These are phyloP conservation scores for Herpetomonas samuelpessoai DNA, from an alignment of 208 protist species.

Conservation along the genomic window DNA sequence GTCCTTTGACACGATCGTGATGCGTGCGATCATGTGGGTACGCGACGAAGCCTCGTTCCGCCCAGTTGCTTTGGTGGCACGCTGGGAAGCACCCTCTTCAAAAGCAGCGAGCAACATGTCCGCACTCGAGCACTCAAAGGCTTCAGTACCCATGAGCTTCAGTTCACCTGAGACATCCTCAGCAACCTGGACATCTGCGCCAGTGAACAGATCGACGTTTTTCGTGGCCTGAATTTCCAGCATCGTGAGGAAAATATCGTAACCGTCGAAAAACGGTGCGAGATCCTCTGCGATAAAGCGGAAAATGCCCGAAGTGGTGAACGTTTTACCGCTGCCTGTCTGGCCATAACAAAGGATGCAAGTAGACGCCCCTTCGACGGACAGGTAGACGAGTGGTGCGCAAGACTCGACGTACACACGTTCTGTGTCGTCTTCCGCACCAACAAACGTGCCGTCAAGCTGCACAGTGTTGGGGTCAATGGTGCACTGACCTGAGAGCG, in stretches of 20 bases:
- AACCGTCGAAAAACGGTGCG: constrained; percentile 49
- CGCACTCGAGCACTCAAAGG: constrained; percentile 74
- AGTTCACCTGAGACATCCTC: constrained; percentile 82
- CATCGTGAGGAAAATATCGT: constrained; percentile 76
- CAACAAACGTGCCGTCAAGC: constrained; percentile 79
- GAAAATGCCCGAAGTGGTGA: constrained; percentile 82
- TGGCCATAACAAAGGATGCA: constrained; percentile 91
- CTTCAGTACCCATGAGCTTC: constrained; percentile 67
- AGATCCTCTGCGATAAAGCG: constrained; percentile 56
- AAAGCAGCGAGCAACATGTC: constrained; percentile 83
- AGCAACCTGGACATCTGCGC: constrained; percentile 72
- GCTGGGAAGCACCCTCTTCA: constrained; percentile 66
- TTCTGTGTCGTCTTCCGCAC: constrained; percentile 52
- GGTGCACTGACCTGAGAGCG: constrained; percentile 69
- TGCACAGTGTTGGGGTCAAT: constrained; percentile 72
- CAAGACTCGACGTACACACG: constrained; percentile 79
- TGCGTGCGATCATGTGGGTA: constrained; percentile 84
- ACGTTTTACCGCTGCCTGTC: constrained; percentile 91
- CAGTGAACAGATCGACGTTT: constrained; percentile 81
- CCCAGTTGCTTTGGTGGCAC: constrained; percentile 75
- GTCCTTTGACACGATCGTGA: constrained; percentile 75
- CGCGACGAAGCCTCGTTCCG: constrained; percentile 84
- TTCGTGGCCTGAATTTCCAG: constrained; percentile 79
- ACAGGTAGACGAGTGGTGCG: constrained; percentile 70
- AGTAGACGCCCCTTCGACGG: constrained; percentile 74